Evolutionary conservation across 345 rosid genomes (phyloP).

Genomic region (Heritiera littoralis): DNA sequence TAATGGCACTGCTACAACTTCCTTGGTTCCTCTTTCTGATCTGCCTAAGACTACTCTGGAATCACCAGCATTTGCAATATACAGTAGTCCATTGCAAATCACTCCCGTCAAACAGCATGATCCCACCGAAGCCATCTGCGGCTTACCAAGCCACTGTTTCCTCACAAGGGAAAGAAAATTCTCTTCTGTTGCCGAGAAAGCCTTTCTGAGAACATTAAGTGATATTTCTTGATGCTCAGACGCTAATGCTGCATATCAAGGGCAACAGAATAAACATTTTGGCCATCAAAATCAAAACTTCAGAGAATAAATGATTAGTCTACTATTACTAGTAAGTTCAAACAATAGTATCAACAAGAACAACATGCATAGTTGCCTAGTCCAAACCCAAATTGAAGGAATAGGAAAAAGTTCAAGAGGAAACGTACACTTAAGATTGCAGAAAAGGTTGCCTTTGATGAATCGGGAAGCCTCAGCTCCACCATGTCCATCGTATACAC

Average conservation of each 20-base stretch:
- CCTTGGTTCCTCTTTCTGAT: constrained; percentile 37
- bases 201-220: constrained; percentile 52
- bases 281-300: neutral
- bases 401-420: neutral
- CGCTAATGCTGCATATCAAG: constrained; percentile 45
- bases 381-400: too few species aligned
- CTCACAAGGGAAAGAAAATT: constrained; percentile 56
- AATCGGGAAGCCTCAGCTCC: constrained; percentile 75
- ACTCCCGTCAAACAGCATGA: constrained; percentile 77
- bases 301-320: too few species aligned
- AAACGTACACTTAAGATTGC: constrained; percentile 62
- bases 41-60: constrained; percentile 76
- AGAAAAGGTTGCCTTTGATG: constrained; percentile 55
- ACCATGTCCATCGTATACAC: constrained; percentile 89
- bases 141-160: constrained; percentile 63
- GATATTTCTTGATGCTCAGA: constrained; percentile 51
- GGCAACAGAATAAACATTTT: neutral
- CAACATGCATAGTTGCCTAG: too few species aligned
- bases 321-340: too few species aligned
- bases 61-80: constrained; percentile 76
- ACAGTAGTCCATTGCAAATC: constrained; percentile 60
- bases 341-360: too few species aligned
- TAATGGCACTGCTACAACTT: constrained; percentile 57
- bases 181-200: constrained; percentile 60
- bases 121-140: constrained; percentile 76